Evolutionary conservation across 352 stramenopile species (phyloP), one percentile per base, ranked within the genome.

Genomic region (Phytopythium chamaehyphon): DNA sequence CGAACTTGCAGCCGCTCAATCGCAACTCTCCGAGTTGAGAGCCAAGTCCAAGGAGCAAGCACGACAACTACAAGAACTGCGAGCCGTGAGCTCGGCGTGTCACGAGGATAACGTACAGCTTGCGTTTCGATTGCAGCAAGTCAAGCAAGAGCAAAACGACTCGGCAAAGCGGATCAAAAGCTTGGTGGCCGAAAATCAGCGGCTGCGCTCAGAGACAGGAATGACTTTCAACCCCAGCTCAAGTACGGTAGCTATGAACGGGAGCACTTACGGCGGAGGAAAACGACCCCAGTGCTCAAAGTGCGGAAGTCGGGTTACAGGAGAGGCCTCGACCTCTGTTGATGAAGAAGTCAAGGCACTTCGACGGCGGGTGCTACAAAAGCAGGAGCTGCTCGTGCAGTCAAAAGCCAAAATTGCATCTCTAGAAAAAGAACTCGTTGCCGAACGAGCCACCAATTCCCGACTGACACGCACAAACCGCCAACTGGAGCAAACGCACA

Each of bases 291-390:
- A n/a, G n/a, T n/a, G n/a, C n/a, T n/a, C n/a, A n/a, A n/a, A n/a
- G n/a, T n/a, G n/a, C n/a, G n/a, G n/a, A n/a, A n/a, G n/a, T n/a
- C n/a, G n/a, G n/a, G n/a, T n/a, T n/a, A n/a, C n/a, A n/a, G n/a
- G n/a, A n/a, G n/a, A n/a, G n/a, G n/a, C n/a, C n/a, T n/a, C n/a
- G n/a, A n/a, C n/a, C n/a, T n/a, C n/a, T n/a, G n/a, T n/a, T n/a
- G 55, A 46, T 6, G 61, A 67, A n/a, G 65, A 85, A 51, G 33
- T 55, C 23, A 78, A 79, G 19, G 50, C 57, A 15, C 57, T 87
- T 18, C 71, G 76, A 47, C 58, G 65, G 31, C 76, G 76, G 6
- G 66, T 85, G 18, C 35, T 87, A 10, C 68, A 83, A 26, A 87
- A 87, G 33, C 76, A 87, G 47, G 68, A 83, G 16, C 55, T 87